Evolutionary conservation across 1,139 yeast genomes (phyloP).

Genomic region (Diutina scorzettiae): DNA sequence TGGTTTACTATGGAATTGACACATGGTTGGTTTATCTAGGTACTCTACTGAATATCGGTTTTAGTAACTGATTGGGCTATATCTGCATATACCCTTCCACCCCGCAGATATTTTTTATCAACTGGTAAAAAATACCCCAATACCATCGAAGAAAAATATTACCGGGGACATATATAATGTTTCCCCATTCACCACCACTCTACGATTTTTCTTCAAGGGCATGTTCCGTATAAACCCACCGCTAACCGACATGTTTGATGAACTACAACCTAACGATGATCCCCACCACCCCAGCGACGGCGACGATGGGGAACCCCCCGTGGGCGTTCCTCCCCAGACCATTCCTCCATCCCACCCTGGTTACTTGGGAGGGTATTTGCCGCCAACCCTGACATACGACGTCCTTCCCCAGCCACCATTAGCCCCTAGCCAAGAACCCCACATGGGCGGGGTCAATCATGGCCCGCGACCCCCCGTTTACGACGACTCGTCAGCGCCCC

Average conservation of each 20-base stretch:
- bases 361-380: neutral
- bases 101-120: neutral
- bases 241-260: constrained; percentile 2
- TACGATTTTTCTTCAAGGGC: neutral
- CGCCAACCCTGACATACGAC: neutral
- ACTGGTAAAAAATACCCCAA: neutral
- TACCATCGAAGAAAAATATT: neutral
- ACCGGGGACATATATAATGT: constrained; percentile 5
- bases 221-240: constrained; percentile 5
- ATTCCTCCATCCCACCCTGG: neutral
- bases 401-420: no score
- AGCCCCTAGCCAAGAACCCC: no score
- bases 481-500: neutral
- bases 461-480: neutral
- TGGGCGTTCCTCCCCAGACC: neutral
- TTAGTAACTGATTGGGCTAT: no score
- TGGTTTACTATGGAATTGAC: no score
- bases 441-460: neutral
- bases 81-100: neutral
- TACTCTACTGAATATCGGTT: no score
- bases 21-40: no score
- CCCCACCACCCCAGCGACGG: neutral
- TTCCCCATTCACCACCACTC: neutral
- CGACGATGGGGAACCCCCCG: no score
- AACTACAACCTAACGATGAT: constrained; percentile 1